These are phyloP conservation scores for Zygnema circumcarinatum DNA, from an alignment of 139 green algal genomes.

Conservation along the genomic window DNA sequence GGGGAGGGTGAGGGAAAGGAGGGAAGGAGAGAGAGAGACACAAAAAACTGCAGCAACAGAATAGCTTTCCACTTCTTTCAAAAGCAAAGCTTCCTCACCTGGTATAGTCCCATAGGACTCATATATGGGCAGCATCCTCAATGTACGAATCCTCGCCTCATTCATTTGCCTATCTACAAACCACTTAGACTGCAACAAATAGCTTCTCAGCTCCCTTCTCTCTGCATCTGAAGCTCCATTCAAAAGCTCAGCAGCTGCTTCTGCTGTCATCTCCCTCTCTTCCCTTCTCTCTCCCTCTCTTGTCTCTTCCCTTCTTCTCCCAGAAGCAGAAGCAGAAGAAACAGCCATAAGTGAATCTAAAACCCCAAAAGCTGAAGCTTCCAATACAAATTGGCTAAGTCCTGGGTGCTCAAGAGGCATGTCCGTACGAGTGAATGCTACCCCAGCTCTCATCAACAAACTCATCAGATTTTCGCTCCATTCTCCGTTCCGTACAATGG, in stretches of 20 bases:
- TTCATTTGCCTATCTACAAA: conserved; percentile 49
- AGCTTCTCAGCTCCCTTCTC: conserved; percentile 70
- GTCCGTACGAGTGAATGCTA: conserved; percentile 62
- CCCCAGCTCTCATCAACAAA: conserved; percentile 65
- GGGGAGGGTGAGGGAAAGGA: no score
- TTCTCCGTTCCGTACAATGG: conserved; percentile 31
- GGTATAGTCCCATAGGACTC: conserved; percentile 52
- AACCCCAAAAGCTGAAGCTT: conserved; percentile 65
- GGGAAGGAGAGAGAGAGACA: not conserved
- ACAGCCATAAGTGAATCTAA: conserved; percentile 66
- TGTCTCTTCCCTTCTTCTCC: no score
- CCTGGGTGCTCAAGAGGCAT: conserved; percentile 32
- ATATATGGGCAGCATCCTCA: conserved; percentile 71
- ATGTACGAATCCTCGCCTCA: conserved; percentile 54
- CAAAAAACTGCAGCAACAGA: not conserved
- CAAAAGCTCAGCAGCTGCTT: conserved; percentile 10
- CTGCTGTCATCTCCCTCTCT: not conserved
- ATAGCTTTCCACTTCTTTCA: not conserved
- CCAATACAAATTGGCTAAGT: conserved; percentile 61
- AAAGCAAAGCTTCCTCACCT: not conserved
- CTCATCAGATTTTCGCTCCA: conserved; percentile 70
- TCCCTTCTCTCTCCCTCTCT: not conserved
- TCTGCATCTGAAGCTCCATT: conserved; percentile 50
- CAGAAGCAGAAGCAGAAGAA: no score
- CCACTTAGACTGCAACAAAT: conserved; percentile 73